phyloP scores from a whole-genome alignment of 2,329 filamentous ascomycete species.

The Elsinoe australis region DNA sequence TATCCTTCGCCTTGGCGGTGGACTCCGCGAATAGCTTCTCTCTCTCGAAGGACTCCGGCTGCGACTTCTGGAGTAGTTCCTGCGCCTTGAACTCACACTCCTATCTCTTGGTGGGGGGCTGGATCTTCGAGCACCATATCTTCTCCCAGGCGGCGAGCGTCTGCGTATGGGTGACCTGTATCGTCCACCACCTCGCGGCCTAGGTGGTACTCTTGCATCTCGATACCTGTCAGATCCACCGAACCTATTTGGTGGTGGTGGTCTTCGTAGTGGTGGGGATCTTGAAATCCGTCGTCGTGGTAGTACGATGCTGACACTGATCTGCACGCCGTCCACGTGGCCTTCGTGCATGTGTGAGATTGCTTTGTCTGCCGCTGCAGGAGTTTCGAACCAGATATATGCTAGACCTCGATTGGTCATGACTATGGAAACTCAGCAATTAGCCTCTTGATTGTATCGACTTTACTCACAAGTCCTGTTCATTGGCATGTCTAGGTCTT shows the following conservation, averaged over 20 bases:
- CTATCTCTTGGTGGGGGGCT: conserved; percentile 19
- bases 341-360: conserved; percentile 97
- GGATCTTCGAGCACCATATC: conserved; percentile 32
- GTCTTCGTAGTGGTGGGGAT: conserved; percentile 64
- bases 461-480: conserved; percentile 62
- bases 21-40: conserved; percentile 23
- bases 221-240: conserved; percentile 35
- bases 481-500: conserved; percentile 81
- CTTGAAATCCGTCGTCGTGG: conserved; percentile 75
- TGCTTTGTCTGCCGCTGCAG: conserved; percentile 74
- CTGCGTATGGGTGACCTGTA: conserved; percentile 21
- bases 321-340: conserved; percentile 74
- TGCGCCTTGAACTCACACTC: conserved; percentile 19
- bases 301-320: conserved; percentile 83
- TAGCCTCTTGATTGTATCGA: neutral
- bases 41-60: conserved; percentile 19
- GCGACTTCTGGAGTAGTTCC: conserved; percentile 25
- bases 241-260: conserved; percentile 46
- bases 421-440: conserved; percentile 50
- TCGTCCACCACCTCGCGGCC: conserved; percentile 29
- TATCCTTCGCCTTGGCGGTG: conserved; percentile 23
- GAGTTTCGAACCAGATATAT: conserved; percentile 75
- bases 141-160: conserved; percentile 26
- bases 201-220: conserved; percentile 27
- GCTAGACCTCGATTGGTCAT: conserved; percentile 87